phyloP scores from a whole-genome alignment of 257 asterid species.

The Gentiana macrophylla region DNA sequence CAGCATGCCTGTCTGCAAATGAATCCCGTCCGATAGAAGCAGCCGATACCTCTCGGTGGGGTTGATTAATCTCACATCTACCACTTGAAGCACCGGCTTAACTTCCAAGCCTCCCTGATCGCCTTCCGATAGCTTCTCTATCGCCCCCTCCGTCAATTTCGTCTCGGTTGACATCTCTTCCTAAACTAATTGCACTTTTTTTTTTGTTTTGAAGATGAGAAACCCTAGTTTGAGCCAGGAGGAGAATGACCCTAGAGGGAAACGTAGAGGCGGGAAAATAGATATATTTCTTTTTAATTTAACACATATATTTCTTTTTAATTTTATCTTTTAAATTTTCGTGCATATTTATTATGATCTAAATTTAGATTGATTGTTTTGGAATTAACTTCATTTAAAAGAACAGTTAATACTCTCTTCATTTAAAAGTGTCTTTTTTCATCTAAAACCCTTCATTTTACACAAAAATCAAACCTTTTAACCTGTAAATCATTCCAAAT shows the following conservation, averaged over 20 bases:
- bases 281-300: not conserved
- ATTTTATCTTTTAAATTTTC: too few relatives aligned
- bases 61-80: constrained; percentile 39
- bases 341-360: too few relatives aligned
- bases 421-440: too few relatives aligned
- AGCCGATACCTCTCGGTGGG: constrained; percentile 53
- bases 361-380: too few relatives aligned
- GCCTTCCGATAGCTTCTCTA: constrained; percentile 32
- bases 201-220: not conserved
- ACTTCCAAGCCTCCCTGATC: constrained; percentile 17
- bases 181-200: not conserved
- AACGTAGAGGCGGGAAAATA: constrained; percentile 5
- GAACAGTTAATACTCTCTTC: too few relatives aligned
- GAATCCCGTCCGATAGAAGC: constrained; percentile 58
- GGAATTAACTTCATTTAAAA: too few relatives aligned
- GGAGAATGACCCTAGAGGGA: not conserved
- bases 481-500: too few relatives aligned
- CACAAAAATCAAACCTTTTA: too few relatives aligned
- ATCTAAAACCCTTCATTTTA: too few relatives aligned
- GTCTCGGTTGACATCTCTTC: constrained; percentile 28
- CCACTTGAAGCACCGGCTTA: constrained; percentile 65
- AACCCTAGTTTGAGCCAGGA: constrained; percentile 6
- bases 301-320: too few relatives aligned
- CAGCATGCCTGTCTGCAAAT: constrained; percentile 73
- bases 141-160: constrained; percentile 52